Evolutionary conservation across 1,284 basidiomycete genomes (phyloP).

Genomic region (Ceratobasidium theobromae): DNA sequence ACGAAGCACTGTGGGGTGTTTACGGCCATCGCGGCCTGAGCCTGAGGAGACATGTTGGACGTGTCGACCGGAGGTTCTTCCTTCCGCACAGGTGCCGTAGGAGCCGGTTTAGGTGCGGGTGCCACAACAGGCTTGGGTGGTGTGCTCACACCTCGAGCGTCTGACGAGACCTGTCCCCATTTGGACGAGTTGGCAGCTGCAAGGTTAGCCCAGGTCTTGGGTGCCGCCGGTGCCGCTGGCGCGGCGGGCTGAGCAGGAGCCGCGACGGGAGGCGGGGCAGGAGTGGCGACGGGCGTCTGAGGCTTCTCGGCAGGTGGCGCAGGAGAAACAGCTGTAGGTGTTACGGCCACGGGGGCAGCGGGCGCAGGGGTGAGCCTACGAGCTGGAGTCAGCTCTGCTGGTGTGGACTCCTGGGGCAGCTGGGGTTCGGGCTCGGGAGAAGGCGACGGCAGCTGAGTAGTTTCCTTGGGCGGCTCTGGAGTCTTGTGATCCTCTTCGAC

Average conservation of each 20-base stretch:
- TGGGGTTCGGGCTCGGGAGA: constrained; percentile 41
- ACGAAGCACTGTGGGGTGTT: constrained; percentile 80
- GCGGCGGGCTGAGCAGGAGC: constrained; percentile 47
- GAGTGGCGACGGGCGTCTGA: constrained; percentile 38
- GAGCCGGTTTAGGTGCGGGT: constrained; percentile 53
- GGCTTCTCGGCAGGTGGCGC: constrained; percentile 42
- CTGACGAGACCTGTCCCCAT: constrained; percentile 78
- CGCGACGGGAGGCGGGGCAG: constrained; percentile 40
- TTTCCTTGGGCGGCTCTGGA: constrained; percentile 32
- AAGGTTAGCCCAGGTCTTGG: constrained; percentile 88
- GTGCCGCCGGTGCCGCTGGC: constrained; percentile 56
- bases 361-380: constrained; percentile 41
- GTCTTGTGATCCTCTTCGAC: constrained; percentile 9
- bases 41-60: constrained; percentile 45
- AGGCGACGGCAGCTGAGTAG: constrained; percentile 32
- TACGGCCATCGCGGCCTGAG: constrained; percentile 60
- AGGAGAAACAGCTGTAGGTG: no score
- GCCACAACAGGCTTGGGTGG: constrained; percentile 59
- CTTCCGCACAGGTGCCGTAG: constrained; percentile 42
- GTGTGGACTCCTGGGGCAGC: constrained; percentile 37
- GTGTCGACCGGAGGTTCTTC: constrained; percentile 32
- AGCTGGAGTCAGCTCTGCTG: constrained; percentile 37
- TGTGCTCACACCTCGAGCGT: constrained; percentile 60
- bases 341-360: constrained; percentile 38
- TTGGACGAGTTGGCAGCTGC: constrained; percentile 77